Conservation (phyloP, 345 rosid species). For the Trapa incisa region DNA sequence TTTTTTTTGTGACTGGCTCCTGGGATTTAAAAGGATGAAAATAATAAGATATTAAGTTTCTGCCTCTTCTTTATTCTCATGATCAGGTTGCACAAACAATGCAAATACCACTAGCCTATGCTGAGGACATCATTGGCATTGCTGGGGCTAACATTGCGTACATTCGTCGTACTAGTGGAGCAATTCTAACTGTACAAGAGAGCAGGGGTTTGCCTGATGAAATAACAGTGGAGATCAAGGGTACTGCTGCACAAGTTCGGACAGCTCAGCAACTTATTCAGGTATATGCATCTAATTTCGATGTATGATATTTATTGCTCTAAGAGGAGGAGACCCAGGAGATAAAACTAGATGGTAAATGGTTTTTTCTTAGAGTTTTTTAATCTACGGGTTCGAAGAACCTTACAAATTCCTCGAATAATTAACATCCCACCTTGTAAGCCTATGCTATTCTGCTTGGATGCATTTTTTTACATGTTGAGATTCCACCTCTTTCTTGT, state of each 20-base stretch:
- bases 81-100: slow-evolving; percentile 60
- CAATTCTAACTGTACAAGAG: slow-evolving; percentile 58
- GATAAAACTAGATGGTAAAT: not conserved
- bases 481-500: not conserved
- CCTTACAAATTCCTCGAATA: not conserved
- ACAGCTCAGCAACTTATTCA: slow-evolving; percentile 65
- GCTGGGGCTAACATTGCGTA: slow-evolving; percentile 65
- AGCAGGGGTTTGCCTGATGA: slow-evolving; percentile 52
- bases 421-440: not conserved
- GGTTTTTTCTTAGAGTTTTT: not conserved
- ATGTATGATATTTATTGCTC: not conserved
- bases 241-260: slow-evolving; percentile 61
- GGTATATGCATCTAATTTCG: slow-evolving; percentile 21
- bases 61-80: not conserved
- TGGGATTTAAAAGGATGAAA: not conserved
- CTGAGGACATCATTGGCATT: slow-evolving; percentile 70
- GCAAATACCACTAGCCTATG: slow-evolving; percentile 75
- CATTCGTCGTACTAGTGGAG: slow-evolving; percentile 66
- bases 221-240: slow-evolving; percentile 75
- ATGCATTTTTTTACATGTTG: not conserved
- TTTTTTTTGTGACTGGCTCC: not conserved
- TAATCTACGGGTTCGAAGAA: not conserved
- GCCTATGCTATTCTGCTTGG: not conserved
- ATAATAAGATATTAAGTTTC: not conserved
- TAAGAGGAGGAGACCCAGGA: not conserved